phyloP scores from a whole-genome alignment of 371 early-diverging fungal genomes.

The Zychaea mexicana region DNA sequence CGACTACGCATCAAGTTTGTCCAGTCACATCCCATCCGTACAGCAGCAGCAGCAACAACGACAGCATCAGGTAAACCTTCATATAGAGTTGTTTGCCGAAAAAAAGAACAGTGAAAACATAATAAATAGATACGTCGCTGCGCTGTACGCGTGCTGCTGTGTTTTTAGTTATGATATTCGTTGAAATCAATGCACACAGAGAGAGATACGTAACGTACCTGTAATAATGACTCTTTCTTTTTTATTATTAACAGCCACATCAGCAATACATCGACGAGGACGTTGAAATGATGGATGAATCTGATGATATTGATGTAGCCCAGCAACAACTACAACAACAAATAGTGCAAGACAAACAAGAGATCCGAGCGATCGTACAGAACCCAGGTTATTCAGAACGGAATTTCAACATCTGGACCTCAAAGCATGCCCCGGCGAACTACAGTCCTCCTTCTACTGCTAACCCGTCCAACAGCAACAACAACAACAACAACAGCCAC shows the following conservation, averaged over 20 bases:
- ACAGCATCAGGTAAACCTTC: neutral
- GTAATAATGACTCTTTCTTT: no score
- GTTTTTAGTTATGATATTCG: no score
- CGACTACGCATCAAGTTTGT: neutral
- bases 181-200: no score
- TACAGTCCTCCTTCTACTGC: neutral
- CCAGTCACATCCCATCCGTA: neutral
- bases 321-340: neutral
- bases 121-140: no score
- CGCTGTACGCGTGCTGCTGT: no score
- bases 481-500: neutral
- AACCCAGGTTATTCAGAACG: neutral
- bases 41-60: constrained; percentile 1
- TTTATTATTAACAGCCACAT: neutral
- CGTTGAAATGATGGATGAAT: constrained; percentile 10
- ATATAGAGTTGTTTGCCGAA: no score
- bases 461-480: neutral
- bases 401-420: neutral
- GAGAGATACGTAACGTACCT: no score
- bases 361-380: neutral
- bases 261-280: constrained; percentile 11
- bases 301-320: neutral
- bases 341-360: neutral
- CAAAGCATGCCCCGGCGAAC: neutral
- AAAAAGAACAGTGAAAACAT: no score